These are phyloP conservation scores for Trichosporon ovoides DNA, from an alignment of 1,284 basidiomycete species.

Conservation along the genomic window DNA sequence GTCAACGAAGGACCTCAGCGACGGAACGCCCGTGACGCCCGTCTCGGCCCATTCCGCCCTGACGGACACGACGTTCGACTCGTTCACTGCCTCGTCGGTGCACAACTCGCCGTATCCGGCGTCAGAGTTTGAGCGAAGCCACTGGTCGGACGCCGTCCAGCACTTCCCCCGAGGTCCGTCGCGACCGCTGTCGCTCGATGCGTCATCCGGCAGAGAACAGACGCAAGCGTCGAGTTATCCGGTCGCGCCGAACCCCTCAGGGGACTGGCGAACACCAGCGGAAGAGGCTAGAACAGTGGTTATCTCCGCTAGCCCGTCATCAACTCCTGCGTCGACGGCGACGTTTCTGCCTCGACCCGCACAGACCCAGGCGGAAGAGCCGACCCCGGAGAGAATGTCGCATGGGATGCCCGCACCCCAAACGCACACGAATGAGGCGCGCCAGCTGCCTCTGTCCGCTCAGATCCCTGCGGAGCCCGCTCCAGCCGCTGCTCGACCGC, in stretches of 20 bases:
- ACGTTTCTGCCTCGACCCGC: not conserved
- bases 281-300: no score
- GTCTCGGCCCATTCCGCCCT: not conserved
- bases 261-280: not conserved
- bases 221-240: not conserved
- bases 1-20: slow-evolving; percentile 4
- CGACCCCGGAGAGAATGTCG: not conserved
- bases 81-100: not conserved
- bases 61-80: slow-evolving; percentile 3
- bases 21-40: not conserved
- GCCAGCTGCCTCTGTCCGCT: not conserved
- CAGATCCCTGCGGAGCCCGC: not conserved
- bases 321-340: not conserved
- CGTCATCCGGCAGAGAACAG: not conserved
- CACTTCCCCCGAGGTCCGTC: not conserved
- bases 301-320: no score
- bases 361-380: not conserved
- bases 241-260: not conserved
- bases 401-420: not conserved
- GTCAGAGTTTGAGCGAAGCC: not conserved
- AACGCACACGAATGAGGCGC: not conserved
- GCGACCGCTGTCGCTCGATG: not conserved
- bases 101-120: not conserved
- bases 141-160: not conserved
- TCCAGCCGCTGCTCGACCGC: not conserved